Percentiles rank a stretch among this genome's conserved stretches.
Conservation (phyloP, 1,284 basidiomycete genomes). For the Apiotrichum akiyoshidainum region DNA sequence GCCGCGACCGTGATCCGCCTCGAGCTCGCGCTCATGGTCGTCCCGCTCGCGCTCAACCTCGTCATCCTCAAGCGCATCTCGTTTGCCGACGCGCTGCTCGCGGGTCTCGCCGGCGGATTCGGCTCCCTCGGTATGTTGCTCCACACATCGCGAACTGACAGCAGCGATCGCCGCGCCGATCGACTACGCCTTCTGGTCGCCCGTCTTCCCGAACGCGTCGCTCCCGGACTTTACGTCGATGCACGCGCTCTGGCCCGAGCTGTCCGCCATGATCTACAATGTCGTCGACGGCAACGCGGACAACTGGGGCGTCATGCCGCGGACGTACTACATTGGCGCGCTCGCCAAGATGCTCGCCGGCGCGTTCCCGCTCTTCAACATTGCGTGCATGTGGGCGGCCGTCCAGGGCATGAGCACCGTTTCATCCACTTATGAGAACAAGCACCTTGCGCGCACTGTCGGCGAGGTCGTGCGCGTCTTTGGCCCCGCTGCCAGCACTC, state of each 20-base stretch:
- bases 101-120: constrained; percentile 59
- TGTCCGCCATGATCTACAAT: constrained; percentile 78
- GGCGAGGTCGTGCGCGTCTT: constrained; percentile 23
- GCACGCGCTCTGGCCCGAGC: constrained; percentile 79
- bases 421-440: neutral
- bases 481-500: constrained; percentile 56
- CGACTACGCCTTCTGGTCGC: constrained; percentile 83
- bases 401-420: neutral
- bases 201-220: constrained; percentile 33
- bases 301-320: constrained; percentile 86
- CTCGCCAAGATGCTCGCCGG: constrained; percentile 77
- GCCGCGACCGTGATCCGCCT: constrained; percentile 73
- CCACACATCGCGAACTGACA: neutral
- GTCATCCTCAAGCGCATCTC: constrained; percentile 55
- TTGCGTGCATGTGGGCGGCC: constrained; percentile 54
- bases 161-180: constrained; percentile 63
- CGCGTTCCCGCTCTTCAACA: constrained; percentile 60
- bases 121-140: constrained; percentile 59
- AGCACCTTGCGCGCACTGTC: constrained; percentile 13
- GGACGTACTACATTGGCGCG: constrained; percentile 65
- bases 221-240: constrained; percentile 33
- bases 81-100: constrained; percentile 55
- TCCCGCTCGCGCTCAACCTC: constrained; percentile 61
- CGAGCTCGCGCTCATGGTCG: constrained; percentile 70
- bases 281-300: constrained; percentile 78